Evolutionary conservation across 441 rosid genomes (phyloP).

Genomic region (Pelargonium cotyledonis): DNA sequence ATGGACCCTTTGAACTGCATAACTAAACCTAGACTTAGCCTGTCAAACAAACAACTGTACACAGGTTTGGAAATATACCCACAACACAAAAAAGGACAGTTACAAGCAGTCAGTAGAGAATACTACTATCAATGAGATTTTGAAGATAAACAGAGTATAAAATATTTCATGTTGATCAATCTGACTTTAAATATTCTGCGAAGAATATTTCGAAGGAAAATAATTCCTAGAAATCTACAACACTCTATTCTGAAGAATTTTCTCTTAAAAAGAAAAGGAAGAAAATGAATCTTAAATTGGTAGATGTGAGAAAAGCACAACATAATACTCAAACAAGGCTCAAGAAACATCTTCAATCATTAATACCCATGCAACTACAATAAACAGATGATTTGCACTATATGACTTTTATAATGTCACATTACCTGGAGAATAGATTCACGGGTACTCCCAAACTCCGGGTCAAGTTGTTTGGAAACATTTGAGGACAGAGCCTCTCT

Average conservation of each 20-base stretch:
- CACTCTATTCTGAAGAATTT: background rate
- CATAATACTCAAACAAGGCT: conserved; percentile 1
- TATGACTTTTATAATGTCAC: conserved; percentile 1
- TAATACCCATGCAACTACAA: background rate
- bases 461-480: conserved; percentile 36
- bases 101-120: background rate
- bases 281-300: background rate
- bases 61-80: background rate
- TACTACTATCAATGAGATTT: background rate
- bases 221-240: background rate
- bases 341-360: background rate
- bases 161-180: background rate
- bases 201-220: background rate
- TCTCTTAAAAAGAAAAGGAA: background rate
- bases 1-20: background rate
- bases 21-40: background rate
- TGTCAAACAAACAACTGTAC: background rate
- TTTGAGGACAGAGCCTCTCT: conserved; percentile 50
- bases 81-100: background rate
- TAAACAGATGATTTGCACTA: conserved; percentile 2
- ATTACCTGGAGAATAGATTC: conserved; percentile 79
- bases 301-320: background rate
- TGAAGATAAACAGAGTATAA: background rate
- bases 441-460: conserved; percentile 58
- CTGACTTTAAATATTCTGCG: background rate